These are phyloP conservation scores for Candida alai DNA, from an alignment of 805 yeast species.

Conservation along the genomic window DNA sequence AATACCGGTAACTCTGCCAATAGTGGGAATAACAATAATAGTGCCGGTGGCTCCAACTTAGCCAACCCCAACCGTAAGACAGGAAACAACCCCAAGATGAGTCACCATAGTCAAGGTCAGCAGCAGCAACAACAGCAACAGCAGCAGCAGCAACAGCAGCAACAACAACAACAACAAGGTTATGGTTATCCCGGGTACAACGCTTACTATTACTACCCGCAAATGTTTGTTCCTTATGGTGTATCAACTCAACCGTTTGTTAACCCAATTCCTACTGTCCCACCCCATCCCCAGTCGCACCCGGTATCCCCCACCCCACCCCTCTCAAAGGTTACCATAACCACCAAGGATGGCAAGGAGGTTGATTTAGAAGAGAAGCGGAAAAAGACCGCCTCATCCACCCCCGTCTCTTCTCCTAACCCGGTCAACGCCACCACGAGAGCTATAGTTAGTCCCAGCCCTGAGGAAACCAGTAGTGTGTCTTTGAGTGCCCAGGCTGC, in stretches of 20 bases:
- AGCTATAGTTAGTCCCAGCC: conserved; percentile 10
- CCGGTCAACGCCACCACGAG: conserved; percentile 8
- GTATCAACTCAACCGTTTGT: conserved; percentile 11
- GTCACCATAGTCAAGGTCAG: conserved; percentile 16
- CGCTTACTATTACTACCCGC: conserved; percentile 23
- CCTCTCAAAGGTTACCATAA: conserved; percentile 30
- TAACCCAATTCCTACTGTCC: conserved; percentile 10
- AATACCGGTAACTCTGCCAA: conserved; percentile 4
- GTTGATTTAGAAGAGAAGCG: conserved; percentile 41
- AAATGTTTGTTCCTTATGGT: conserved; percentile 19
- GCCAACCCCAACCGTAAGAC: conserved; percentile 10
- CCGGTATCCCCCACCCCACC: conserved; percentile 11
- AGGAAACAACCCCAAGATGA: conserved; percentile 12
- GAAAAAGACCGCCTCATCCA: conserved; percentile 22
- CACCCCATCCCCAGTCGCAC: conserved; percentile 9
- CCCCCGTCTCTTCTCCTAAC: conserved; percentile 32
- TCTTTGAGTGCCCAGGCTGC: conserved; percentile 13
- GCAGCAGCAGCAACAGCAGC: conserved; percentile 3
- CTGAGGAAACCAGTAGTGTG: conserved; percentile 8
- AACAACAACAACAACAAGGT: conserved; percentile 8
- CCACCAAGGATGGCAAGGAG: conserved; percentile 41
- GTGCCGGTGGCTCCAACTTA: conserved; percentile 5
- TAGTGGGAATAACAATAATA: conserved; percentile 5
- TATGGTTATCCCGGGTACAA: conserved; percentile 3
- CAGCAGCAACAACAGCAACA: conserved; percentile 9